phyloP scores from a whole-genome alignment of 2,329 filamentous ascomycete species.

The Chrysoporthe cubensis region DNA sequence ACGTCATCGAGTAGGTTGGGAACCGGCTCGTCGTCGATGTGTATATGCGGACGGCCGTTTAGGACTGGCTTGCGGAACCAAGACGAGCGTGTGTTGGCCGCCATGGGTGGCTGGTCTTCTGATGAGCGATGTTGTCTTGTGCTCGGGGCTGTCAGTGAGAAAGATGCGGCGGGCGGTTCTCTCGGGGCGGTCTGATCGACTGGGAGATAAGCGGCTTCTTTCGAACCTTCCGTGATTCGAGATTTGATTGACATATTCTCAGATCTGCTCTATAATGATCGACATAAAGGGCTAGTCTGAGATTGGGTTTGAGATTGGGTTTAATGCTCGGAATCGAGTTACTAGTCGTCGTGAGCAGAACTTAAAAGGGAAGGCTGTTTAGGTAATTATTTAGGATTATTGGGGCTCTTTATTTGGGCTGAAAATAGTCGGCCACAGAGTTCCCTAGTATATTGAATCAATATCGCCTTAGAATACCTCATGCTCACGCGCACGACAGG shows the following conservation, averaged over 20 bases:
- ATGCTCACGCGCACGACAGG: too few species aligned
- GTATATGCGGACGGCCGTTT: background rate
- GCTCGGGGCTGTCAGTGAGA: background rate
- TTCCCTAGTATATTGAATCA: too few species aligned
- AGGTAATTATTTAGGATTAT: too few species aligned
- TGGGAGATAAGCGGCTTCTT: constrained; percentile 2
- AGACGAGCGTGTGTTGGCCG: background rate
- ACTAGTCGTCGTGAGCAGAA: too few species aligned
- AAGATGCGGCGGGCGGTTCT: background rate
- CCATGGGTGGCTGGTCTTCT: background rate
- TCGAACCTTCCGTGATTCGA: background rate
- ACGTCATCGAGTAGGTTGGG: constrained; percentile 8
- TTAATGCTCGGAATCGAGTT: too few species aligned
- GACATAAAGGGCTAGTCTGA: background rate
- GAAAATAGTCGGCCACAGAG: too few species aligned
- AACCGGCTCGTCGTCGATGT: background rate
- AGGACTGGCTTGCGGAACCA: constrained; percentile 17
- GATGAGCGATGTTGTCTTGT: background rate
- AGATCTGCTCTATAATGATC: background rate
- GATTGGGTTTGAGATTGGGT: background rate
- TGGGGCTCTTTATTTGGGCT: too few species aligned
- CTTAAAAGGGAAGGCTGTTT: too few species aligned
- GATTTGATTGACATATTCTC: background rate
- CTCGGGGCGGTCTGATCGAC: background rate
- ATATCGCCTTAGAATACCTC: too few species aligned